A percentile compares a stretch with the other conserved stretches of the same genome.
Evolutionary conservation across 306 rosid genomes (phyloP).

Genomic region (Glycine tomentella): DNA sequence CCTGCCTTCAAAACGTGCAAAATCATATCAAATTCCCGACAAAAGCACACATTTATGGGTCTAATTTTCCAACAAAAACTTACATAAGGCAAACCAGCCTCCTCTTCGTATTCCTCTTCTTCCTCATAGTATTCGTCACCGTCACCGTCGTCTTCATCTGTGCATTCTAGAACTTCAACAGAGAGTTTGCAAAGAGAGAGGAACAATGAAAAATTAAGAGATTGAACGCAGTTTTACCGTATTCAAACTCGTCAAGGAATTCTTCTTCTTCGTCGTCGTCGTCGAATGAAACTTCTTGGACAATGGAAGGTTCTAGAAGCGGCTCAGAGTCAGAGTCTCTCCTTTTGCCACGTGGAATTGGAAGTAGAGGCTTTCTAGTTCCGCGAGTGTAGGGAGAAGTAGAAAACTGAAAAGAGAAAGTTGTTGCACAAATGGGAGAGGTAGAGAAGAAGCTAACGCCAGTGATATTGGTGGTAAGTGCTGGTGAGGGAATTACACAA

Average conservation of each 20-base stretch:
- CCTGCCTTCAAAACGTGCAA: conserved; percentile 68
- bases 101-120: conserved; percentile 34
- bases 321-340: conserved; percentile 65
- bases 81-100: conserved; percentile 66
- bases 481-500: conserved; percentile 34
- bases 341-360: conserved; percentile 50
- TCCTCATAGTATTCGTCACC: conserved; percentile 5
- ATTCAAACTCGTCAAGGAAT: conserved; percentile 37
- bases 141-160: conserved; percentile 46
- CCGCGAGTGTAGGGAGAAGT: conserved; percentile 40
- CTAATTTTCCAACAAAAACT: conserved; percentile 36
- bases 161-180: conserved; percentile 17
- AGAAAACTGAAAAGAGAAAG: conserved; percentile 32
- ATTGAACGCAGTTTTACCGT: conserved; percentile 33
- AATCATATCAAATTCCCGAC: background rate
- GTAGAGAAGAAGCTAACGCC: too few relatives aligned
- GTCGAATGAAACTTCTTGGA: conserved; percentile 59
- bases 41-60: background rate
- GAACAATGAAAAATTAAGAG: conserved; percentile 2
- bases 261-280: conserved; percentile 50
- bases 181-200: background rate
- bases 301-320: conserved; percentile 60
- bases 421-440: conserved; percentile 28
- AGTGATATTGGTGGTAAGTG: conserved; percentile 26
- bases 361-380: conserved; percentile 35